These are phyloP conservation scores for Gossypium arboreum DNA, from an alignment of 345 rosid genomes.

Conservation along the genomic window DNA sequence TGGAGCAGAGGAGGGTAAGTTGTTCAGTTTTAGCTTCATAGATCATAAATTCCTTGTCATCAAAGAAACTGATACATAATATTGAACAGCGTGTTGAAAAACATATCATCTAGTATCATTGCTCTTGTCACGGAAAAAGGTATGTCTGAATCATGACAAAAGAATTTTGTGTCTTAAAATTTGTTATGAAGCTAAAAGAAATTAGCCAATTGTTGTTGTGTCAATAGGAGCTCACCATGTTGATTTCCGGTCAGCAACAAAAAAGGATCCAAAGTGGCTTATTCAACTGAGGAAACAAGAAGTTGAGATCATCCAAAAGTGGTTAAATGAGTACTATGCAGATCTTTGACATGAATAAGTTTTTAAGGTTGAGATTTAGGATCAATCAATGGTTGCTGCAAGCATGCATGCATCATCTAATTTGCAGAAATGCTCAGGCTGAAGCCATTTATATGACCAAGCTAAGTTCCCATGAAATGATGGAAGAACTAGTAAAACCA, in stretches of 20 bases:
- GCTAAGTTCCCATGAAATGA: no score
- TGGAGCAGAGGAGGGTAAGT: constrained; percentile 84
- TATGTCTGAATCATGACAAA: constrained; percentile 12
- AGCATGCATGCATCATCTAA: no score
- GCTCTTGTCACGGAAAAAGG: constrained; percentile 67
- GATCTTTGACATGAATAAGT: constrained; percentile 30
- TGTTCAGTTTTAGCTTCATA: neutral
- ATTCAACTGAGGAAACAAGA: constrained; percentile 56
- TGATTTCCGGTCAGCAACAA: constrained; percentile 51
- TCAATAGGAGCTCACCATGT: constrained; percentile 67
- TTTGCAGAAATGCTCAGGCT: no score
- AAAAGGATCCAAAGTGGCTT: constrained; percentile 64
- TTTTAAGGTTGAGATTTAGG: no score
- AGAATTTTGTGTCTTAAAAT: neutral
- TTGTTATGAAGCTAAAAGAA: neutral
- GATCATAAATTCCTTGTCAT: neutral
- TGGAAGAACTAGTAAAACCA: no score
- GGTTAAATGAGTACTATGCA: constrained; percentile 52
- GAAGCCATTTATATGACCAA: no score
- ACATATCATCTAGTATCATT: constrained; percentile 54
- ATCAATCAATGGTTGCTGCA: no score
- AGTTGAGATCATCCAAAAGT: constrained; percentile 48
- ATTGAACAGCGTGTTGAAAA: constrained; percentile 52
- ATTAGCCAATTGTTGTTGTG: neutral
- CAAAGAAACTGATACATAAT: neutral